These are phyloP conservation scores for Coemansia sp. DNA, from an alignment of 192 early-diverging fungal genomes.

Conservation along the genomic window DNA sequence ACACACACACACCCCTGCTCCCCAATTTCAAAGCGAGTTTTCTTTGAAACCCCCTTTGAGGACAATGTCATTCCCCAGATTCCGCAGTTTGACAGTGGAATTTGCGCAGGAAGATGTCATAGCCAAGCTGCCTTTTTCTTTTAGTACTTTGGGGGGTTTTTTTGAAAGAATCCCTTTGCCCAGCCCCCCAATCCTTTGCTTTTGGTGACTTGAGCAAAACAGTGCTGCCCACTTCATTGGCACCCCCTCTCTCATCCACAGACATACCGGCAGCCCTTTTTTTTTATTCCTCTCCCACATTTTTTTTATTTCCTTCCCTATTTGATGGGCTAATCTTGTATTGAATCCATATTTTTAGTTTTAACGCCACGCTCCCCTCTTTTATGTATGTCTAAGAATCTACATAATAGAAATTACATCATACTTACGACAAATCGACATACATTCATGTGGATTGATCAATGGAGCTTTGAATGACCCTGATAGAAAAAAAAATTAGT, in stretches of 20 bases:
- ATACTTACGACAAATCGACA: not conserved
- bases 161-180: no score
- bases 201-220: no score
- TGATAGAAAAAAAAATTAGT: not conserved
- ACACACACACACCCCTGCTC: no score
- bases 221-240: no score
- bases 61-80: not conserved
- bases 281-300: no score
- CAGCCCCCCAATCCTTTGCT: not conserved
- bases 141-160: no score
- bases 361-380: not conserved
- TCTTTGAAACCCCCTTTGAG: not conserved
- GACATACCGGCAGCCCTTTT: no score
- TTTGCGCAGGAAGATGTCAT: not conserved
- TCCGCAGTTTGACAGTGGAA: not conserved
- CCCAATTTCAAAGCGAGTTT: not conserved
- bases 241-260: no score
- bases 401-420: not conserved
- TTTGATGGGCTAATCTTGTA: not conserved
- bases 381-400: not conserved
- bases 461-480: not conserved
- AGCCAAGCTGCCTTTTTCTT: no score
- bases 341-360: not conserved
- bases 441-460: not conserved
- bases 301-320: no score